Evolutionary conservation across 352 stramenopile genomes (phyloP).

Genomic region (Globisporangium radiosum): DNA sequence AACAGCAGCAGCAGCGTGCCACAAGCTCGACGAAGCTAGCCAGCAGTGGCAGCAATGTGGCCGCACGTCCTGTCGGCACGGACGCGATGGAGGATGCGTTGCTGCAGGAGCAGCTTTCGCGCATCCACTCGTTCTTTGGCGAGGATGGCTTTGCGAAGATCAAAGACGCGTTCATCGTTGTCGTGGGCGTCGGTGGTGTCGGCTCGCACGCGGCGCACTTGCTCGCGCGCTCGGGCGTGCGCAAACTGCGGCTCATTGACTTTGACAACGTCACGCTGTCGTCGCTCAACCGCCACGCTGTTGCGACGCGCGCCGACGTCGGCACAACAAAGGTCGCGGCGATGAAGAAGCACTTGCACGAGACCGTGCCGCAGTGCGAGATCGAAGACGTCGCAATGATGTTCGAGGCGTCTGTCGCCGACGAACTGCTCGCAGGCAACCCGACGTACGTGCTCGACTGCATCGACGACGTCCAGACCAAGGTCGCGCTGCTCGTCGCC

Average conservation of each 20-base stretch:
- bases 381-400: slow-evolving; percentile 89
- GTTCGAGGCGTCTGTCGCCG: slow-evolving; percentile 78
- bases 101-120: slow-evolving; percentile 82
- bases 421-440: slow-evolving; percentile 76
- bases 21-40: background rate
- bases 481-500: slow-evolving; percentile 90
- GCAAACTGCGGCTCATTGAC: slow-evolving; percentile 95
- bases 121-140: slow-evolving; percentile 94
- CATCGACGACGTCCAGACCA: slow-evolving; percentile 99
- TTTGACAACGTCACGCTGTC: slow-evolving; percentile 99
- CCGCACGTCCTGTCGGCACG: slow-evolving; percentile 14
- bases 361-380: slow-evolving; percentile 74
- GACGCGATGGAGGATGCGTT: slow-evolving; percentile 47
- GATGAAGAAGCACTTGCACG: slow-evolving; percentile 74
- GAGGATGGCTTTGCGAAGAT: slow-evolving; percentile 88
- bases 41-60: background rate
- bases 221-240: slow-evolving; percentile 94
- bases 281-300: slow-evolving; percentile 97
- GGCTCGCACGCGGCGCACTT: slow-evolving; percentile 96
- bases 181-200: slow-evolving; percentile 96
- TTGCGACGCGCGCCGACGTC: slow-evolving; percentile 94
- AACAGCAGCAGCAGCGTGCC: background rate
- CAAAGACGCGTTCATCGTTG: slow-evolving; percentile 86
- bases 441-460: slow-evolving; percentile 96
- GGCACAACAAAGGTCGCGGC: slow-evolving; percentile 91